These are phyloP conservation scores for Metschnikowia hibisci DNA, from an alignment of 805 yeast genomes.

Conservation along the genomic window DNA sequence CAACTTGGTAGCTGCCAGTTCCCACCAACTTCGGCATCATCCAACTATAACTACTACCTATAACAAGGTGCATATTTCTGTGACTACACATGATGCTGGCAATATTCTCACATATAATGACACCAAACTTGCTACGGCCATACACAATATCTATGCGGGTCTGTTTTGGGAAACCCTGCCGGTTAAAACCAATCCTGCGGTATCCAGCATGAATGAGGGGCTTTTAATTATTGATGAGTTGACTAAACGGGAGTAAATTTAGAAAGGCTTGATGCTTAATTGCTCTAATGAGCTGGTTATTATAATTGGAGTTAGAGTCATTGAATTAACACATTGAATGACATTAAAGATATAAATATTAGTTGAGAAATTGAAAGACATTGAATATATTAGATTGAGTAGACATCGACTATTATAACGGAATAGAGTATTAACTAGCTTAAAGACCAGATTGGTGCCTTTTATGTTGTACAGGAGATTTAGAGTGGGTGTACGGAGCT, in stretches of 20 bases:
- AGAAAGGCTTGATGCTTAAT: no score
- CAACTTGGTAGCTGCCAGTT: slow-evolving; percentile 51
- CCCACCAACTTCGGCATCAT: slow-evolving; percentile 63
- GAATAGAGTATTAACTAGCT: no score
- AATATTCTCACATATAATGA: slow-evolving; percentile 52
- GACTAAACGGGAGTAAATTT: slow-evolving; percentile 12
- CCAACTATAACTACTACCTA: slow-evolving; percentile 66
- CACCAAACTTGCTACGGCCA: slow-evolving; percentile 48
- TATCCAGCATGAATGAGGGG: slow-evolving; percentile 10
- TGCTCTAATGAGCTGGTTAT: no score
- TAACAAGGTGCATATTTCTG: slow-evolving; percentile 48
- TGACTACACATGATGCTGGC: slow-evolving; percentile 64
- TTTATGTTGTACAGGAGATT: no score
- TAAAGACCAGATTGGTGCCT: no score
- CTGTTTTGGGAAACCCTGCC: slow-evolving; percentile 8
- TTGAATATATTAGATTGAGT: no score
- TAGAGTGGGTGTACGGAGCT: no score
- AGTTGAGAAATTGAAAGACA: no score
- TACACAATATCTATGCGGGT: slow-evolving; percentile 16
- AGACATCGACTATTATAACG: no score
- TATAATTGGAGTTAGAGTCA: no score
- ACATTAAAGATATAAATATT: no score
- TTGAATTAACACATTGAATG: no score
- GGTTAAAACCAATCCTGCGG: background rate
- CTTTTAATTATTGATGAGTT: slow-evolving; percentile 14